These are phyloP conservation scores for Plasmodium malariae DNA, from an alignment of 169 alveolate genomes.

Conservation along the genomic window DNA sequence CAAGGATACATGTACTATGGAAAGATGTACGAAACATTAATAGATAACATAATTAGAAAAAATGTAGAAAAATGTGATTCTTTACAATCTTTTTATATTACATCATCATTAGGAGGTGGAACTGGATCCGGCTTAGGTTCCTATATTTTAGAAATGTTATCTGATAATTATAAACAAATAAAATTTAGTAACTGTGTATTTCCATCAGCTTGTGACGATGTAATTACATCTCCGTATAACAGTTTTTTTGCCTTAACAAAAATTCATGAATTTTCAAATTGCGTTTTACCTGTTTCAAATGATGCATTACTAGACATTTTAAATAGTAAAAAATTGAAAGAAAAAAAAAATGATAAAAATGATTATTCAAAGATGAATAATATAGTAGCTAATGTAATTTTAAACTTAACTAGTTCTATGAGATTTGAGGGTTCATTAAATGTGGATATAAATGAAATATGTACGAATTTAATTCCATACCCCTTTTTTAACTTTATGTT, in stretches of 20 bases:
- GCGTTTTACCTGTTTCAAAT: conserved; percentile 94
- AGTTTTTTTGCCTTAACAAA: conserved; percentile 91
- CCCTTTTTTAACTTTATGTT: conserved; percentile 93
- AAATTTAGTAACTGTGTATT: conserved; percentile 91
- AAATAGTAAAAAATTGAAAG: conserved; percentile 67
- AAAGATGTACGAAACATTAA: conserved; percentile 88
- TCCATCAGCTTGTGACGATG: conserved; percentile 95
- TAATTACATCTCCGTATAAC: conserved; percentile 94
- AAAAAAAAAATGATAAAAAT: conserved; percentile 50
- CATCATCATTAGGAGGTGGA: conserved; percentile 99
- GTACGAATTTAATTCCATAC: conserved; percentile 96
- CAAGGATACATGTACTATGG: conserved; percentile 93
- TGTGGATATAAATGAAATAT: conserved; percentile 95
- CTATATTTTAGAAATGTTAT: conserved; percentile 91
- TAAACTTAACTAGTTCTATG: conserved; percentile 94
- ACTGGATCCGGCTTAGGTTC: conserved; percentile 99
- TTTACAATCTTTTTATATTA: conserved; percentile 95
- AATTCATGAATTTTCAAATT: conserved; percentile 92
- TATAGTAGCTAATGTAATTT: conserved; percentile 73
- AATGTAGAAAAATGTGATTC: conserved; percentile 95
- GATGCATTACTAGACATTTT: conserved; percentile 84
- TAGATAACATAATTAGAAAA: conserved; percentile 90
- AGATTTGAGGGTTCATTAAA: conserved; percentile 95
- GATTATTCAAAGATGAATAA: conserved; percentile 77
- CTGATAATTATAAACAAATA: conserved; percentile 91